phyloP scores from a whole-genome alignment of 345 rosid species.

The Anacardium occidentale region DNA sequence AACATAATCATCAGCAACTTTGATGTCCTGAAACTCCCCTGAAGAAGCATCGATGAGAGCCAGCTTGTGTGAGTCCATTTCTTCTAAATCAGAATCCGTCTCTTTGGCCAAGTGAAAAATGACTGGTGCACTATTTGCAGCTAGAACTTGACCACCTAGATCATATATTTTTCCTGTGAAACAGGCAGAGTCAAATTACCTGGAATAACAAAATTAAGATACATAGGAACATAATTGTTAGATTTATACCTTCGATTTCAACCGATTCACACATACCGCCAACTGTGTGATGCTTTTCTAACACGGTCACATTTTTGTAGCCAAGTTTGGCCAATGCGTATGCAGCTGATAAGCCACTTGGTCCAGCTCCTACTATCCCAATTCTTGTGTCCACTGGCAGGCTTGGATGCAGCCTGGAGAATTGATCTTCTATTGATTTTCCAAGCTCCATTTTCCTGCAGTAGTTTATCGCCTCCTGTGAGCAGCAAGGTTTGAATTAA shows the following conservation, averaged over 20 bases:
- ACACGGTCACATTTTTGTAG: conserved; percentile 46
- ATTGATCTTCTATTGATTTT: conserved; percentile 49
- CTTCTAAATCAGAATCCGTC: conserved; percentile 46
- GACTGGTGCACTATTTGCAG: conserved; percentile 63
- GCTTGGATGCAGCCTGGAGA: conserved; percentile 60
- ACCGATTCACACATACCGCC: conserved; percentile 76
- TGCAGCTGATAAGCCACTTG: conserved; percentile 68
- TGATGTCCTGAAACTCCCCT: conserved; percentile 48
- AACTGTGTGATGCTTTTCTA: conserved; percentile 60
- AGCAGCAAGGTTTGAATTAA: conserved; percentile 13
- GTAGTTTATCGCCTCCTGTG: conserved; percentile 14
- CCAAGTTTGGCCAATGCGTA: conserved; percentile 64
- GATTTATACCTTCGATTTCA: conserved; percentile 52
- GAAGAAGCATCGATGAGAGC: conserved; percentile 54
- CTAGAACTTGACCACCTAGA: conserved; percentile 74
- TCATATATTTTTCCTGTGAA: conserved; percentile 58
- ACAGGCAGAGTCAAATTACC: neutral
- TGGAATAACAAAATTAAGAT: neutral
- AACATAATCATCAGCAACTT: conserved; percentile 64
- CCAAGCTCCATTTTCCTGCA: conserved; percentile 37
- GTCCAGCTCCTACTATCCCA: conserved; percentile 64
- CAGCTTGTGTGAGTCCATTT: conserved; percentile 68
- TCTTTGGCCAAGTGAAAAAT: conserved; percentile 64
- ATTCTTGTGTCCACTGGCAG: conserved; percentile 50
- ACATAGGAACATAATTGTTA: neutral